Evolutionary conservation across 139 green algal species (phyloP).

Genomic region (Coelastrella sp.): DNA sequence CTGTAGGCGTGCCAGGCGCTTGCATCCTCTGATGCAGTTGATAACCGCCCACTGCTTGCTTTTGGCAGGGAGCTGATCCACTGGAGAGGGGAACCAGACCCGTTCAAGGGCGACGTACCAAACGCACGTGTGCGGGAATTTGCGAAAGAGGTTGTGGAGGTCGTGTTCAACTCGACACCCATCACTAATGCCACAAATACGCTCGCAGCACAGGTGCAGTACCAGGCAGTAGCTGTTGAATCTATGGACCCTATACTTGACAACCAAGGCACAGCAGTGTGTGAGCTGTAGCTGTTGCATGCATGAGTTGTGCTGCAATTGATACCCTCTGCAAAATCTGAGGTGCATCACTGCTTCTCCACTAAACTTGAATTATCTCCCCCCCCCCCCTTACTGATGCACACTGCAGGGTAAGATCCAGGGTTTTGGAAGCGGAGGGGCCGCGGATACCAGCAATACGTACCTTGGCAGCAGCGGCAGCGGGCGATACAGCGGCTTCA

Average conservation of each 20-base stretch:
- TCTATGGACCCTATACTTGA: background rate
- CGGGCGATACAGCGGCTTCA: background rate
- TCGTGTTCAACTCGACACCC: conserved; percentile 62
- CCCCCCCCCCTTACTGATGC: background rate
- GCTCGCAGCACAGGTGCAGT: conserved; percentile 33
- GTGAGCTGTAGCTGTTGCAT: background rate
- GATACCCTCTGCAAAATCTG: too few species aligned
- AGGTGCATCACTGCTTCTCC: background rate
- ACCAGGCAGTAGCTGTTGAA: background rate
- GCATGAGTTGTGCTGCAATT: too few species aligned
- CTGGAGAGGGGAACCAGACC: conserved; percentile 71
- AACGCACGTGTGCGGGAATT: conserved; percentile 73
- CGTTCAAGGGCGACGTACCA: conserved; percentile 71
- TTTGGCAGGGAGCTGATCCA: conserved; percentile 61
- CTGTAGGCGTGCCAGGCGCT: too few species aligned
- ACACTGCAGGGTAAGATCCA: conserved; percentile 76
- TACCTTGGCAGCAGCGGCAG: conserved; percentile 23
- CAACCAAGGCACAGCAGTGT: background rate
- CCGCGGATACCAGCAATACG: conserved; percentile 22
- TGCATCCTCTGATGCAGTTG: too few species aligned
- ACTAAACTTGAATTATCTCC: background rate
- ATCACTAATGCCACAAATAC: conserved; percentile 17
- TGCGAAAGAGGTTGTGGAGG: conserved; percentile 70
- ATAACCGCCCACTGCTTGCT: background rate
- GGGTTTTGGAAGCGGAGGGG: conserved; percentile 79